Base-by-base conservation (phyloP, 2,329 filamentous ascomycete species). In the Aureobasidium sp. region DNA sequence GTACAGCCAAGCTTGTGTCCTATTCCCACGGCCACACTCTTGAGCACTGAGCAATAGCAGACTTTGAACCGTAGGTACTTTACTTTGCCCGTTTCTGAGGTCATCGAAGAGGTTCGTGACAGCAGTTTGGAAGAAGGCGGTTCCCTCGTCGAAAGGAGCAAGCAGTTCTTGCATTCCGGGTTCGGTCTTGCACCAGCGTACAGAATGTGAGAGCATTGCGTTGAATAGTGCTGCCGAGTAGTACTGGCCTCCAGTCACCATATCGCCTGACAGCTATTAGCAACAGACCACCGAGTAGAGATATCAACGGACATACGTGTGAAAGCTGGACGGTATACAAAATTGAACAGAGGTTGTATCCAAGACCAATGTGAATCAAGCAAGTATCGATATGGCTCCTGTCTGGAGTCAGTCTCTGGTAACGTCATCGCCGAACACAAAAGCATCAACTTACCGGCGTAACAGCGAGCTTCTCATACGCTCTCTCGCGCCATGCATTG, bases 281-380 rank as follows among this genome's bases (percentile, higher is more conserved):
- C 48, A 16, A 30, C 21, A 32, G 2, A 37, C 6, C 32, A 3
- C 15, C 27, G 34, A 25, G 7, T 21, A 6, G 8, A 8, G 3
- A 8, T 8, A 9, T 6, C 8, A 15, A 10, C 3, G 6, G 3
- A 25, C 30, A 15, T 30, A 50, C 48, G 48, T 16, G 48, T 84
- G 66, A 86, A 85, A 16, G 81, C 80, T 9, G 82, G 82, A 21
- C 83, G 75, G 69, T 85, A 84, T 44, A 86, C 81, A 65, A 85
- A 85, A 68, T 83, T 83, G 73, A 85, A 86, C 16, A 85, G 75
- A 3, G 83, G 83, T 45, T 85, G 82, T 27, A 86, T 83, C 83
- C 83, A 86, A 68, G 81, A 84, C 83, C 83, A 86, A 66, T 86
- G 83, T 1, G 82, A 80, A 61, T 84, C 79, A 10, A 86, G 72